phyloP scores from a whole-genome alignment of 2,329 filamentous ascomycete genomes.

The Fusarium keratoplasticum region DNA sequence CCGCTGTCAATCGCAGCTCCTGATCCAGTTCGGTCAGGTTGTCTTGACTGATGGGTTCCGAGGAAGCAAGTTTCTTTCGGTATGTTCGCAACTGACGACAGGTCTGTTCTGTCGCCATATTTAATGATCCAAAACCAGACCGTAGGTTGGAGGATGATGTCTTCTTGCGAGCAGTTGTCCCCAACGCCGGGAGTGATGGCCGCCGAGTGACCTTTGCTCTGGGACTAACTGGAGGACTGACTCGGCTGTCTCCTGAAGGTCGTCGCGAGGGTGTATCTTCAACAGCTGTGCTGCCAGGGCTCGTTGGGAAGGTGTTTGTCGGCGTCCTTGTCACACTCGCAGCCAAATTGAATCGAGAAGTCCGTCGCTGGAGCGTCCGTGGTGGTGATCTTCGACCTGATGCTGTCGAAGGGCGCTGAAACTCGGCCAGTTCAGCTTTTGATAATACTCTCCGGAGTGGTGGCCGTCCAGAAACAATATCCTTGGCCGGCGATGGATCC shows the following conservation, averaged over 20 bases:
- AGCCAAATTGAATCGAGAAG: slow-evolving; percentile 63
- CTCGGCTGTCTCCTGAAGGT: slow-evolving; percentile 57
- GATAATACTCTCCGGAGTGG: slow-evolving; percentile 89
- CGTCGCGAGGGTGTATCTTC: slow-evolving; percentile 62
- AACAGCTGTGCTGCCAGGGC: slow-evolving; percentile 54
- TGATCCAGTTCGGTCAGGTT: slow-evolving; percentile 72
- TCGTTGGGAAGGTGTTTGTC: slow-evolving; percentile 52
- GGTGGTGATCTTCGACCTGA: slow-evolving; percentile 67
- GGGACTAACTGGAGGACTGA: slow-evolving; percentile 64
- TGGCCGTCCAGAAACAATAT: slow-evolving; percentile 68
- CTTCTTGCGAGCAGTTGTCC: slow-evolving; percentile 60
- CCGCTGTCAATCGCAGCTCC: slow-evolving; percentile 71
- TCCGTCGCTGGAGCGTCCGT: slow-evolving; percentile 64
- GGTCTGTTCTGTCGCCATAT: slow-evolving; percentile 73
- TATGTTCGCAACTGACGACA: slow-evolving; percentile 72
- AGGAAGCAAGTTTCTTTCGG: slow-evolving; percentile 70
- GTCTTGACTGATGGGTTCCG: slow-evolving; percentile 67
- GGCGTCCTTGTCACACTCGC: slow-evolving; percentile 54
- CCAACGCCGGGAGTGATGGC: slow-evolving; percentile 66
- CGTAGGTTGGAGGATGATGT: slow-evolving; percentile 59
- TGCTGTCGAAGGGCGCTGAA: slow-evolving; percentile 66
- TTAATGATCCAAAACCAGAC: slow-evolving; percentile 65
- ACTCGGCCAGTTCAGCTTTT: slow-evolving; percentile 86
- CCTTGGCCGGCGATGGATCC: slow-evolving; percentile 67
- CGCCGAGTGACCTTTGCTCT: slow-evolving; percentile 60